phyloP scores from a whole-genome alignment of 352 stramenopile species.

The Globisporangium uncinulatum region DNA sequence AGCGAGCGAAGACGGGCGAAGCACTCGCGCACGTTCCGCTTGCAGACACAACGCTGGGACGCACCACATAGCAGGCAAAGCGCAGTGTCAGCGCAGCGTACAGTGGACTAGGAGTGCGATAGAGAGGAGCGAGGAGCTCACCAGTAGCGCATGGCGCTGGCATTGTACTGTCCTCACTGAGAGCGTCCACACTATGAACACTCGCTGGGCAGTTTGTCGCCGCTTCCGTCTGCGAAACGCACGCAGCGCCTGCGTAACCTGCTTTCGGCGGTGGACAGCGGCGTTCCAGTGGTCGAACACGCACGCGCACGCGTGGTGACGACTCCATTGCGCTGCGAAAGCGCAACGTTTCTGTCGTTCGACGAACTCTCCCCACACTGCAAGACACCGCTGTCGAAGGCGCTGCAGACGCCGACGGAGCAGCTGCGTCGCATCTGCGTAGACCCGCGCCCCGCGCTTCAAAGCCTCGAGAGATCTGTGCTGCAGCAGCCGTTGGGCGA shows the following conservation, averaged over 20 bases:
- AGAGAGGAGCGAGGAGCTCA: not conserved
- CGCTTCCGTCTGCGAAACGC: not conserved
- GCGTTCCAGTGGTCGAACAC: slow-evolving; percentile 4
- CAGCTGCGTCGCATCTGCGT: not conserved
- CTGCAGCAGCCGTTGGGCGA: not conserved
- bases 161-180: not conserved
- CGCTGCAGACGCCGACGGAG: not conserved
- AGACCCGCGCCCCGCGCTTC: not conserved
- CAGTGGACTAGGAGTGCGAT: not conserved
- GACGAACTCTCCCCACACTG: slow-evolving; percentile 5
- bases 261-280: not conserved
- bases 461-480: not conserved
- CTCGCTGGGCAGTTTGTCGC: not conserved
- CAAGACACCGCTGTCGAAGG: not conserved
- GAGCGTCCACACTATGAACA: not conserved
- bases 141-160: slow-evolving; percentile 1
- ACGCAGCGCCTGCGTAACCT: not conserved
- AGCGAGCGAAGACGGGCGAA: not conserved
- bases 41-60: slow-evolving; percentile 3
- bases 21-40: not conserved
- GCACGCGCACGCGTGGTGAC: not conserved
- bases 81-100: not conserved
- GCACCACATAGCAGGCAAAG: not conserved
- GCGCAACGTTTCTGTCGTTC: slow-evolving; percentile 1
- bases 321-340: slow-evolving; percentile 3